A percentile compares a stretch with the other conserved stretches of the same genome.
phyloP scores from a whole-genome alignment of 2,329 filamentous ascomycete species.

The Colletotrichum destructivum region DNA sequence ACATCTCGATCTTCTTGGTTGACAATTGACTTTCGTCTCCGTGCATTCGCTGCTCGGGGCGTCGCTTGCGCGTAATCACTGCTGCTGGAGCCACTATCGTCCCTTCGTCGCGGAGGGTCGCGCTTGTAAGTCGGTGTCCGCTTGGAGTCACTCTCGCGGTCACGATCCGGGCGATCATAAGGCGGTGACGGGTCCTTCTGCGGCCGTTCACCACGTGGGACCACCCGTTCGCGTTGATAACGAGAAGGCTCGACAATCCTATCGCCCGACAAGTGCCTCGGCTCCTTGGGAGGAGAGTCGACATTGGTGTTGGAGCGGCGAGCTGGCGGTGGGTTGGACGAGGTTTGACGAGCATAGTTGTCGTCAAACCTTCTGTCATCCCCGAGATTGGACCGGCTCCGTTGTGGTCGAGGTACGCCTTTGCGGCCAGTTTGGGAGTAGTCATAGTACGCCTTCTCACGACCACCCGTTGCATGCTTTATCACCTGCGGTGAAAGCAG shows the following conservation, averaged over 20 bases:
- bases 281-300: constrained; percentile 46
- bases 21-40: constrained; percentile 53
- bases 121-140: constrained; percentile 48
- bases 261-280: constrained; percentile 53
- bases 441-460: constrained; percentile 61
- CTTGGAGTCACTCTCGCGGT: constrained; percentile 46
- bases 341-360: constrained; percentile 48
- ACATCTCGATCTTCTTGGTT: constrained; percentile 52
- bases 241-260: constrained; percentile 48
- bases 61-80: constrained; percentile 55
- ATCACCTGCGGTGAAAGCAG: constrained; percentile 60
- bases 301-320: constrained; percentile 48
- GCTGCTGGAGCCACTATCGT: constrained; percentile 57
- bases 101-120: constrained; percentile 48
- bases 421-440: constrained; percentile 43
- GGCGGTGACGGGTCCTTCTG: constrained; percentile 52
- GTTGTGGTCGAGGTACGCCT: constrained; percentile 50
- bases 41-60: constrained; percentile 48
- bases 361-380: constrained; percentile 47
- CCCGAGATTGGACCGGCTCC: constrained; percentile 49
- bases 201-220: constrained; percentile 36
- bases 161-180: constrained; percentile 46
- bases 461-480: constrained; percentile 57
- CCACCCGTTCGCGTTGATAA: constrained; percentile 40
- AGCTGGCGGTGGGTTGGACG: constrained; percentile 44